Base-by-base conservation (phyloP, 257 asterid genomes). In the Nicotiana undulata region DNA sequence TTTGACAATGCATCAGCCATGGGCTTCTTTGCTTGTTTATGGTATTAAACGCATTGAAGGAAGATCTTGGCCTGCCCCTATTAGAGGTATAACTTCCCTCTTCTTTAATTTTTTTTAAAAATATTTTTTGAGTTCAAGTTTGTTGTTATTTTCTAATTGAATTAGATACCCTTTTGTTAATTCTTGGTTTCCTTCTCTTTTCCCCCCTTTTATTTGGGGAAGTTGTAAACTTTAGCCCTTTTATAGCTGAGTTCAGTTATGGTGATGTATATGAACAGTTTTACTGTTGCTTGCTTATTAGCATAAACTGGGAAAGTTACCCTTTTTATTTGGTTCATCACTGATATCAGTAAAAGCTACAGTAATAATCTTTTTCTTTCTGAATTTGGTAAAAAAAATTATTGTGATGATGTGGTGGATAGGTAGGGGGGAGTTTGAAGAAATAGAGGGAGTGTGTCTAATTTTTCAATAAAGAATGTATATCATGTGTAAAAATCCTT, bases 21-120 rank as follows among this genome's bases (percentile, higher is more conserved):
- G 98, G 98, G 98, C 98, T 79, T 93, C 98, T 87, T 80, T 95
- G 79, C 98, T 95, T 76, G 95, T 95, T 66, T 58, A 91, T 81
- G 98, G 98, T 79, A 95, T 95, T 85, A 95, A 95, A 81, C 97
- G 98, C 78, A 87, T 95, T 79, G 98, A 95, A 86, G 98, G 98
- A 79, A 86, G 98, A 86, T 95, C 98, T 77, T 95, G 98, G 98
- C 97, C 95, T 40, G 83, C 98, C 82, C 98, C 98, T 0, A 77
- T 92, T 64, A 84, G 89, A 86, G 98, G 98, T 94, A 80, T 31
- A 1, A 15, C 20, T 11, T 58, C 2, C 5, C 0, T 63, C 6
- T 26, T 58, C 52, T 55, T 16, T 0, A 72, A 6, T 79, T 55
- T 28, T 40, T 7, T 40, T 40, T 8, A 40, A 40, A 29, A 63